Percentiles rank a stretch among this genome's conserved stretches.
Conservation (phyloP, 116 monocot genomes). For the Iris pallida region DNA sequence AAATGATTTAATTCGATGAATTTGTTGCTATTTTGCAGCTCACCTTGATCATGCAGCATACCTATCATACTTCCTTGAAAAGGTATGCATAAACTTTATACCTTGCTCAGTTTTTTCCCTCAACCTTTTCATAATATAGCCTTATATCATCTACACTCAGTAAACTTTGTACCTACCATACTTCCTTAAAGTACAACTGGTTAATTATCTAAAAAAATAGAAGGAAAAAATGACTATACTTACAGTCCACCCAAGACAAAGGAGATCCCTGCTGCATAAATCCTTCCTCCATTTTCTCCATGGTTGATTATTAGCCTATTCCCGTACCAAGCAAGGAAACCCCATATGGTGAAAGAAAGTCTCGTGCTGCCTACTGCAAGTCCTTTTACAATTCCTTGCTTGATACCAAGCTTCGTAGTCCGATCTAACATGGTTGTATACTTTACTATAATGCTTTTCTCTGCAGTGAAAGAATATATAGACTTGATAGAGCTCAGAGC, state of each 20-base stretch:
- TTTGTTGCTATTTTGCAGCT: no score
- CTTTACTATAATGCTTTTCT: constrained; percentile 41
- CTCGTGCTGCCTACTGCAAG: constrained; percentile 70
- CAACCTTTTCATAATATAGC: no score
- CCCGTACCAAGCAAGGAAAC: constrained; percentile 88
- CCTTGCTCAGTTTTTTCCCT: no score
- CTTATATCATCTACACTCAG: no score
- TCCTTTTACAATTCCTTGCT: constrained; percentile 75
- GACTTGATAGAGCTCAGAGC: constrained; percentile 74
- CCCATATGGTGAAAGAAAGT: constrained; percentile 72
- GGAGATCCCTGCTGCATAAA: constrained; percentile 63
- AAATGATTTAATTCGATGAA: no score
- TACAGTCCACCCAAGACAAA: constrained; percentile 80
- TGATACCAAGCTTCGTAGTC: constrained; percentile 58
- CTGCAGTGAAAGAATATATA: constrained; percentile 73
- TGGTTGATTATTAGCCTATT: constrained; percentile 56
- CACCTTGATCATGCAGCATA: no score
- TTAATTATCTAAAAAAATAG: no score
- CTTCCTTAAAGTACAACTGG: no score
- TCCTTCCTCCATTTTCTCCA: constrained; percentile 75
- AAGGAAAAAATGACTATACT: no score
- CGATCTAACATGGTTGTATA: constrained; percentile 44
- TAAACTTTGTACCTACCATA: no score
- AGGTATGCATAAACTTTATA: no score
- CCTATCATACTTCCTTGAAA: no score